Evolutionary conservation across 257 asterid species (phyloP), one percentile per base, ranked within the genome.

Genomic region (Solanum bulbocastanum): DNA sequence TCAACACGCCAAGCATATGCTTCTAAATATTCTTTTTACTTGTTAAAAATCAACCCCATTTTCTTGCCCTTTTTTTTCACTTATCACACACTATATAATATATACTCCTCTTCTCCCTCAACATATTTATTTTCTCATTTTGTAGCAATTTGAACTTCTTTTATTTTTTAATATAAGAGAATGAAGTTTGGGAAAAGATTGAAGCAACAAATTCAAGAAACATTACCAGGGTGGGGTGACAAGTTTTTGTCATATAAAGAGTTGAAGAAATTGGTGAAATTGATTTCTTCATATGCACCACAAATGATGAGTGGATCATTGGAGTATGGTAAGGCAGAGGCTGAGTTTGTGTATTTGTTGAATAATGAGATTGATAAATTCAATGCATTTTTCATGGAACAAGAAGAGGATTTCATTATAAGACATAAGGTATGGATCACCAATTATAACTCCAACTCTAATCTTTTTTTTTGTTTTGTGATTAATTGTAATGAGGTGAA

Each of bases 171-270:
- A 6, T 5, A 16, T 14, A n/a, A 6, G 25, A 68, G 37, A 16
- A 97, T 97, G 99, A 97, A 97, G 90, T 96, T 97, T 52, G 99
- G 99, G 20, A 97, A 97, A 94, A 90, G 98, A 88, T 89, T 97
- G 94, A 94, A 97, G 91, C 92, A 90, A 86, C 99, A 96, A 16
- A 93, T 91, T 40, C 90, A 96, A 86, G 98, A 95, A 87, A 93
- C 96, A 72, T 86, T 96, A 92, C 97, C 98, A 13, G 98, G 91
- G 11, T 96, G 99, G 99, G 89, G 93, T 22, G 95, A 96, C 83
- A 92, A 96, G n/a, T 97, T 87, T 72, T 71, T 95, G 84, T 94
- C 98, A 0, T 97, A 97, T 90, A 97, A 97, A 91, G 94, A 93
- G 32, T 83, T 96, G 87, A 97, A 97, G 93, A 93, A 94, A 91